Evolutionary conservation across 2,329 filamentous ascomycete species (phyloP).

Genomic region (Trichoderma koningii): DNA sequence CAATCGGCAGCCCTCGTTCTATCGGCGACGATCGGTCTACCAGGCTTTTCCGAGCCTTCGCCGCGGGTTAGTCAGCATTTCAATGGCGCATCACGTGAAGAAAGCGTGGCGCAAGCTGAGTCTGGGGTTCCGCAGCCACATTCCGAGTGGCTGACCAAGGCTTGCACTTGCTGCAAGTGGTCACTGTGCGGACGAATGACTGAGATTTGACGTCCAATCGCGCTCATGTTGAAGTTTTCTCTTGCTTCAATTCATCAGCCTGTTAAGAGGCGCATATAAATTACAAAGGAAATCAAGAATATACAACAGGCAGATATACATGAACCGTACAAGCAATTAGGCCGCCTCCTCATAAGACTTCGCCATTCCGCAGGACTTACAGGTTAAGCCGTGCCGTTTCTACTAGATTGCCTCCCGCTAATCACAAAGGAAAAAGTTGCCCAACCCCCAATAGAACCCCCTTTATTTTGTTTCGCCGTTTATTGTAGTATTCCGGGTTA

Average conservation of each 20-base stretch:
- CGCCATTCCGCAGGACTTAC: not conserved
- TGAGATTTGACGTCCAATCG: no score
- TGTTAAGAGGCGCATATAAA: no score
- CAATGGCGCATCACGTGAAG: not conserved
- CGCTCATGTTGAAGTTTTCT: no score
- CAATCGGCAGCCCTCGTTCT: conserved; percentile 3
- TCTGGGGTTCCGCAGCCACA: no score
- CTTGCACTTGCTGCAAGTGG: no score
- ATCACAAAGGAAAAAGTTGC: not conserved
- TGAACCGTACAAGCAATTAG: not conserved
- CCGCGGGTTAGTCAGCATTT: conserved; percentile 10
- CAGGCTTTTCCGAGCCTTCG: conserved; percentile 23
- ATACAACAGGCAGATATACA: not conserved
- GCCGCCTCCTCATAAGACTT: not conserved
- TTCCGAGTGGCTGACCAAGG: no score
- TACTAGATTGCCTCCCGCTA: not conserved
- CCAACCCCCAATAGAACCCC: not conserved
- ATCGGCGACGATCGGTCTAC: conserved; percentile 16
- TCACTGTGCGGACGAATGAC: no score
- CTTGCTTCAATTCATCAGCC: no score
- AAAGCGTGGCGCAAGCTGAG: no score
- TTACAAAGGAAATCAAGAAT: not conserved
- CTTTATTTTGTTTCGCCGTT: not conserved
- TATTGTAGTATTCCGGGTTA: not conserved
- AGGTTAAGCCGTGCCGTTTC: not conserved